Base-by-base conservation (phyloP, 2,329 filamentous ascomycete genomes). In the Incumbomyces lentus region DNA sequence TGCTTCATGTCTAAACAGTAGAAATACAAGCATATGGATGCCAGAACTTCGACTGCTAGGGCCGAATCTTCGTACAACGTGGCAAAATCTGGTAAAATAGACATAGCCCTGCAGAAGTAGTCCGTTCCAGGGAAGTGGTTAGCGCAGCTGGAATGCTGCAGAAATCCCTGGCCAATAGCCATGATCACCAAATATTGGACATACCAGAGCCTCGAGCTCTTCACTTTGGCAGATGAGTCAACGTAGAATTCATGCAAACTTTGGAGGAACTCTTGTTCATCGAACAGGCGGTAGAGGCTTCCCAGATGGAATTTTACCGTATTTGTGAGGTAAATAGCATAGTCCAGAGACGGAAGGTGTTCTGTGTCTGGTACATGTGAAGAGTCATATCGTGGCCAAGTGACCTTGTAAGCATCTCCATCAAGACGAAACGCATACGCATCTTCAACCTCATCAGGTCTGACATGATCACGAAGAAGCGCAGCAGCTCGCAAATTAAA, bases 281-380 rank as follows among this genome's bases (percentile, higher is more conserved):
- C 72, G 35, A 76, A 75, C 1, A 77, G 59, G 40, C 75, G 73
- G 17, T 74, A 74, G 2, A 76, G 56, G 19, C 74, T 73, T 2
- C 69, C 68, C 43, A 72, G 73, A 48, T 76, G 72, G 38, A 76
- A 78, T 45, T 76, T 75, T 48, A 76, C 73, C 0, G 72, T 68
- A 49, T 74, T 76, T 59, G 76, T 70, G 2, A 77, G 57, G 44
- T 72, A 76, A 3, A 72, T 59, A 3, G 71, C 70, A 53, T 72
- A 68, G 53, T 78, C 73, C 0, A 70, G 61, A 1, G 69, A 72
- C 0, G 74, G 74, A 14, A 77, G 58, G n/a, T 26, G 22, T 26
- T 64, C 63, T 10, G 61, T 59, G 11, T 55, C 55, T 5, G 58
- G 55, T 7, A 57, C 33, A 14, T 54, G 61, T 4, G 22, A 26